Percentiles rank a stretch among this genome's conserved stretches.
These are phyloP conservation scores for Boletus reticulatus DNA, from an alignment of 768 basidiomycete species.

Conservation along the genomic window DNA sequence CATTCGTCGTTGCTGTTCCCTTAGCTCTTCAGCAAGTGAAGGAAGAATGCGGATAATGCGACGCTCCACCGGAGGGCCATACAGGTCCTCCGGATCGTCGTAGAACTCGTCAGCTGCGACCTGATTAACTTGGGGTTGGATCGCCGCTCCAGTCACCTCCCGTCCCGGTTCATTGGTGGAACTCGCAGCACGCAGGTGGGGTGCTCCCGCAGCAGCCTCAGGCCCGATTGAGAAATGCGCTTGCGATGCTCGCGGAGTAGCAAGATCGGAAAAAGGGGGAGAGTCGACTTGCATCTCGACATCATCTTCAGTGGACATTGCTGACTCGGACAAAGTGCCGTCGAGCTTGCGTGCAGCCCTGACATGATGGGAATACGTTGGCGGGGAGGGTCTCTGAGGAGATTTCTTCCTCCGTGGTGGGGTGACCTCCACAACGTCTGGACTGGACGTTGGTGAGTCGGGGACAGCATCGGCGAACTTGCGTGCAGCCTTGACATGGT, in stretches of 20 bases:
- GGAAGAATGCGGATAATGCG: constrained; percentile 27
- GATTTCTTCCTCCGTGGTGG: background rate
- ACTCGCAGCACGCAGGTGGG: background rate
- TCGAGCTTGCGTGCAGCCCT: background rate
- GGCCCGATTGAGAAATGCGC: background rate
- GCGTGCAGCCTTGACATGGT: background rate
- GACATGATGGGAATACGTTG: background rate
- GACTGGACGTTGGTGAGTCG: background rate
- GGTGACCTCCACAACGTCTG: background rate
- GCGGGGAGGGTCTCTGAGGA: background rate
- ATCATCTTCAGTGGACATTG: constrained; percentile 6
- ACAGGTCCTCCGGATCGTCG: constrained; percentile 27
- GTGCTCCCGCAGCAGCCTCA: background rate
- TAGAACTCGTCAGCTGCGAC: background rate
- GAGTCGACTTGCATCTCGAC: constrained; percentile 15
- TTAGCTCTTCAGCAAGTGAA: constrained; percentile 24
- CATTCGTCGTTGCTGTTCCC: constrained; percentile 18
- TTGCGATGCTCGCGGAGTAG: background rate
- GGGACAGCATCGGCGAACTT: background rate
- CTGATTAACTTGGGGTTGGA: background rate
- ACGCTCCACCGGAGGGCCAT: constrained; percentile 27
- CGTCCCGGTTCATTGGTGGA: background rate
- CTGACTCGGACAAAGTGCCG: background rate
- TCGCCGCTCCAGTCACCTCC: background rate
- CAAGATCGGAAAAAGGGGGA: background rate